phyloP scores from a whole-genome alignment of 495 filamentous ascomycete species.

The Patellaria atrata region DNA sequence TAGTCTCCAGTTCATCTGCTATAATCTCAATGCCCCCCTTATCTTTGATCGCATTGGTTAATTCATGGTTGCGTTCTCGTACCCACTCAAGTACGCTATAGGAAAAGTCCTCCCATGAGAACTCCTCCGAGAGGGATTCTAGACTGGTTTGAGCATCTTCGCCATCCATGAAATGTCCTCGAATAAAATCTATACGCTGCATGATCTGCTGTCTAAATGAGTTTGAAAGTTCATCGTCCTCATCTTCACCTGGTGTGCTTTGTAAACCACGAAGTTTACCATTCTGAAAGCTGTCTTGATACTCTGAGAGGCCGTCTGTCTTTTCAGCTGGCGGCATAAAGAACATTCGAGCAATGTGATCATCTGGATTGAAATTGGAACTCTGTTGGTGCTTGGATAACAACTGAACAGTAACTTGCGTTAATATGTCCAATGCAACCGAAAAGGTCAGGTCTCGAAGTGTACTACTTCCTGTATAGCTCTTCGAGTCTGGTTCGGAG shows the following conservation, averaged over 20 bases:
- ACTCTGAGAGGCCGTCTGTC: neutral
- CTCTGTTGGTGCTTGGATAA: slow-evolving; percentile 14
- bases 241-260: too few relatives aligned
- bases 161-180: slow-evolving; percentile 14
- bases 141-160: slow-evolving; percentile 19
- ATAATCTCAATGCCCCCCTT: slow-evolving; percentile 5
- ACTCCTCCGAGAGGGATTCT: slow-evolving; percentile 21
- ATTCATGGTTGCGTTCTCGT: slow-evolving; percentile 9
- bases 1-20: neutral
- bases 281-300: too few relatives aligned
- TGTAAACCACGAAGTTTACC: too few relatives aligned
- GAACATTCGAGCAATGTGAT: slow-evolving; percentile 8
- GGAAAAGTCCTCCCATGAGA: slow-evolving; percentile 24
- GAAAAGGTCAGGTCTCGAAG: slow-evolving; percentile 24
- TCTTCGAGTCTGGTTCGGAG: neutral
- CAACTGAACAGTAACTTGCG: slow-evolving; percentile 25
- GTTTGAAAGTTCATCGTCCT: neutral
- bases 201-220: slow-evolving; percentile 2
- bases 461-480: slow-evolving; percentile 15
- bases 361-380: slow-evolving; percentile 23
- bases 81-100: slow-evolving; percentile 12
- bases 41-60: slow-evolving; percentile 3
- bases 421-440: slow-evolving; percentile 29
- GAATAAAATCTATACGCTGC: slow-evolving; percentile 21
- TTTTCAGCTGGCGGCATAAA: neutral